phyloP scores from a whole-genome alignment of 495 filamentous ascomycete species.

The Bacidia gigantensis region DNA sequence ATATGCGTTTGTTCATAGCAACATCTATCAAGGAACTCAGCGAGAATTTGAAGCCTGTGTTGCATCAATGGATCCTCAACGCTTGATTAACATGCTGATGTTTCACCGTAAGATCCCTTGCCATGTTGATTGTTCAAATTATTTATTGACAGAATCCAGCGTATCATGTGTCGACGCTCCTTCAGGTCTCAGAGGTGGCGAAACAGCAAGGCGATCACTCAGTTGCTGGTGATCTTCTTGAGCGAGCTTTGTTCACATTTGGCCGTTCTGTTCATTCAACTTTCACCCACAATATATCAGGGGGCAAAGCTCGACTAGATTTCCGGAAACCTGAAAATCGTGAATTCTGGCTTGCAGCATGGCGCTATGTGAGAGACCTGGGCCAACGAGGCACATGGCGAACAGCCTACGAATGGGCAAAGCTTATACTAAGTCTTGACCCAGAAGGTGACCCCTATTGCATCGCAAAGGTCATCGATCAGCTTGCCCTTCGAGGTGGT shows the following conservation, averaged over 20 bases:
- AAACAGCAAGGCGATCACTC: slow-evolving; percentile 80
- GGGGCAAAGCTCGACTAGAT: slow-evolving; percentile 66
- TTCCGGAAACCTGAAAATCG: slow-evolving; percentile 73
- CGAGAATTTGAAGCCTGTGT: slow-evolving; percentile 64
- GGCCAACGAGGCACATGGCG: slow-evolving; percentile 85
- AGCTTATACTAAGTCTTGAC: slow-evolving; percentile 63
- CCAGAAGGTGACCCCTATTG: slow-evolving; percentile 70
- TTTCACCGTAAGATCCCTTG: slow-evolving; percentile 40
- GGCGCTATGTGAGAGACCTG: slow-evolving; percentile 71
- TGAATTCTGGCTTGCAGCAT: slow-evolving; percentile 83
- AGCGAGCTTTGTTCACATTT: slow-evolving; percentile 85
- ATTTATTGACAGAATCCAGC: slow-evolving; percentile 21
- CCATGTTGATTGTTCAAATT: background rate
- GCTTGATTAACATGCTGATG: slow-evolving; percentile 48
- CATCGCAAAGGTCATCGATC: slow-evolving; percentile 63
- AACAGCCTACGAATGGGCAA: slow-evolving; percentile 86
- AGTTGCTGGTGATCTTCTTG: slow-evolving; percentile 73
- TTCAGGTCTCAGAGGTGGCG: slow-evolving; percentile 84
- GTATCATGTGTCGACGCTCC: slow-evolving; percentile 84
- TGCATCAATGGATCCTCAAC: slow-evolving; percentile 66
- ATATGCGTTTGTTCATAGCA: slow-evolving; percentile 65
- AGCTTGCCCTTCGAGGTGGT: slow-evolving; percentile 64
- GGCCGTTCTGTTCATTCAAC: slow-evolving; percentile 70
- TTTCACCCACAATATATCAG: slow-evolving; percentile 58
- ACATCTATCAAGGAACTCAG: slow-evolving; percentile 65